Evolutionary conservation across 306 rosid genomes (phyloP).

Genomic region (Trifolium fragiferum): DNA sequence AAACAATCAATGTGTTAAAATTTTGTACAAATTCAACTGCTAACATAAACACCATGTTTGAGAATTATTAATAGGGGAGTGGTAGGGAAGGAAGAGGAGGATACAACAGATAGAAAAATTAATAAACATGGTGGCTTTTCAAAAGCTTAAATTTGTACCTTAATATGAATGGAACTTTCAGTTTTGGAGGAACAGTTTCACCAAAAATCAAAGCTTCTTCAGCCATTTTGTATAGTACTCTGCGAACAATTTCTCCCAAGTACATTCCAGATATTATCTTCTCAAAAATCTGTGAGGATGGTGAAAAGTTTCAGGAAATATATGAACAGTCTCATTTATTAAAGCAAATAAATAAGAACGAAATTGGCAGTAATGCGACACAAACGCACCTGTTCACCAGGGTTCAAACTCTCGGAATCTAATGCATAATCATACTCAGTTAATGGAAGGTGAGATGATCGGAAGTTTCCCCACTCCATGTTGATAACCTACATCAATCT

Average conservation of each 20-base stretch:
- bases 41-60: no score
- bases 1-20: background rate
- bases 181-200: constrained; percentile 69
- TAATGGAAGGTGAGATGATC: constrained; percentile 82
- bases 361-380: constrained; percentile 6
- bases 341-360: constrained; percentile 9
- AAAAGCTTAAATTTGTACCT: constrained; percentile 51
- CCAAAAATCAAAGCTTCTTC: constrained; percentile 84
- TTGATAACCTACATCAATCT: constrained; percentile 70
- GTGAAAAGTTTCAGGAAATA: constrained; percentile 6
- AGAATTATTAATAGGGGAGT: no score
- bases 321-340: background rate
- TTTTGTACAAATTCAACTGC: background rate
- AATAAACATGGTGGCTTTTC: background rate
- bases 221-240: constrained; percentile 77
- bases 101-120: background rate
- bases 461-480: constrained; percentile 97
- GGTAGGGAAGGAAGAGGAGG: no score
- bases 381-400: constrained; percentile 77
- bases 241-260: constrained; percentile 83
- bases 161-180: constrained; percentile 66
- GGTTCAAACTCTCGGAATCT: constrained; percentile 85
- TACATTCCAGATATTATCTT: constrained; percentile 91
- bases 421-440: constrained; percentile 79
- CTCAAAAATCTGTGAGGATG: constrained; percentile 69